Evolutionary conservation across 768 basidiomycete genomes (phyloP).

Genomic region (Auriscalpium microsporum): DNA sequence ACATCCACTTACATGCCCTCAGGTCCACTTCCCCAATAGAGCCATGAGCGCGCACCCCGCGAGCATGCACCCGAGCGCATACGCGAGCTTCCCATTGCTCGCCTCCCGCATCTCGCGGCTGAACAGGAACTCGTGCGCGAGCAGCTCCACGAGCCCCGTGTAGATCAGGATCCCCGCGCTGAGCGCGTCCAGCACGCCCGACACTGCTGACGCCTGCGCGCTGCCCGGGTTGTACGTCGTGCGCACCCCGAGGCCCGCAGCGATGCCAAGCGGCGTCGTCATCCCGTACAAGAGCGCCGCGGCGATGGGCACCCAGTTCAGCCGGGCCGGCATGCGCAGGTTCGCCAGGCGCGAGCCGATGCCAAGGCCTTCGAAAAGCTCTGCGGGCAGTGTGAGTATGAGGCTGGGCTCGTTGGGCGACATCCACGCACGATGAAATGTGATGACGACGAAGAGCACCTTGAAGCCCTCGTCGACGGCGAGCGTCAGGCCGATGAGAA

Average conservation of each 20-base stretch:
- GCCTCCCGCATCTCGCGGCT: constrained; percentile 77
- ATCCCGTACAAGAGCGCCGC: constrained; percentile 64
- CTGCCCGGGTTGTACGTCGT: constrained; percentile 75
- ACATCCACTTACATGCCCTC: no score
- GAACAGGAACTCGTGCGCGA: constrained; percentile 94
- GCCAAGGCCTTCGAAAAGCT: constrained; percentile 92
- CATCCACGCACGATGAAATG: constrained; percentile 79
- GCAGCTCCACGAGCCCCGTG: constrained; percentile 81
- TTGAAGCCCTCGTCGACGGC: constrained; percentile 82
- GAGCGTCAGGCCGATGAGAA: constrained; percentile 84
- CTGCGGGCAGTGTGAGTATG: constrained; percentile 29
- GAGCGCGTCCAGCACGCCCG: constrained; percentile 76
- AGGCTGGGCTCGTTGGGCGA: not conserved
- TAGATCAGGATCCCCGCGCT: constrained; percentile 86
- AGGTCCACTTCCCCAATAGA: constrained; percentile 81
- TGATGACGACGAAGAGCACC: constrained; percentile 78
- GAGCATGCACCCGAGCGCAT: constrained; percentile 72
- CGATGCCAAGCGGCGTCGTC: constrained; percentile 84
- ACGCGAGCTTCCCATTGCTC: constrained; percentile 55
- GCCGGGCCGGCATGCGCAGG: constrained; percentile 50
- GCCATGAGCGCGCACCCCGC: constrained; percentile 86
- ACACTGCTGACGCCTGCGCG: constrained; percentile 69
- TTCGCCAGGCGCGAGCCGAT: constrained; percentile 83
- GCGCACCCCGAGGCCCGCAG: constrained; percentile 69
- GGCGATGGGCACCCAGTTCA: constrained; percentile 46